A percentile compares a stretch with the other conserved stretches of the same genome.
These are phyloP conservation scores for Aspergillus sclerotialis DNA, from an alignment of 2,329 filamentous ascomycete genomes.

Conservation along the genomic window DNA sequence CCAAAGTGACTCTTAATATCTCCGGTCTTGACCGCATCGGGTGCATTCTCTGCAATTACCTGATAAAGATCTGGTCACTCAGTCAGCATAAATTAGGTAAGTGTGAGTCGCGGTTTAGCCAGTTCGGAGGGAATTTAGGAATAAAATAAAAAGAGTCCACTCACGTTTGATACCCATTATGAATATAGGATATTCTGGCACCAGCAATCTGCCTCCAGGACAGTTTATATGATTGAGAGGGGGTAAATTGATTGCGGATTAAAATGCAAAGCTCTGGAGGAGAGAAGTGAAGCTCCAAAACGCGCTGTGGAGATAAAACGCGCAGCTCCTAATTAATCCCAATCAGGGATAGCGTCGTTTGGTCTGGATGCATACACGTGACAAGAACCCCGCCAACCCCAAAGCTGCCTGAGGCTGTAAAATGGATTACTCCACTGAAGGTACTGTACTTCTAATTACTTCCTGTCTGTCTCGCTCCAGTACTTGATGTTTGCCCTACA, in stretches of 20 bases:
- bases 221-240: no score
- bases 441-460: no score
- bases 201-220: no score
- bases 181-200: no score
- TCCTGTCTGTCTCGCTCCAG: no score
- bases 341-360: constrained; percentile 8
- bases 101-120: no score
- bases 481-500: no score
- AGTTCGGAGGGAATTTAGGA: background rate
- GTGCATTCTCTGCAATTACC: constrained; percentile 85
- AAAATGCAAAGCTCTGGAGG: background rate
- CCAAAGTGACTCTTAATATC: constrained; percentile 99
- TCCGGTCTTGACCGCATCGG: constrained; percentile 90
- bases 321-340: constrained; percentile 14
- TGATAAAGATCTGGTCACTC: constrained; percentile 57
- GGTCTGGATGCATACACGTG: constrained; percentile 10
- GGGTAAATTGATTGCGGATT: no score
- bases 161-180: constrained; percentile 48
- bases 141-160: constrained; percentile 33
- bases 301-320: constrained; percentile 11
- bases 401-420: constrained; percentile 15
- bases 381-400: constrained; percentile 2
- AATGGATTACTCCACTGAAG: no score
- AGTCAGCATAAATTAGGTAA: constrained; percentile 9
- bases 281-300: constrained; percentile 3